Evolutionary conservation across 2,329 filamentous ascomycete species (phyloP).

Genomic region (Aspergillus oerlinghausenensis): DNA sequence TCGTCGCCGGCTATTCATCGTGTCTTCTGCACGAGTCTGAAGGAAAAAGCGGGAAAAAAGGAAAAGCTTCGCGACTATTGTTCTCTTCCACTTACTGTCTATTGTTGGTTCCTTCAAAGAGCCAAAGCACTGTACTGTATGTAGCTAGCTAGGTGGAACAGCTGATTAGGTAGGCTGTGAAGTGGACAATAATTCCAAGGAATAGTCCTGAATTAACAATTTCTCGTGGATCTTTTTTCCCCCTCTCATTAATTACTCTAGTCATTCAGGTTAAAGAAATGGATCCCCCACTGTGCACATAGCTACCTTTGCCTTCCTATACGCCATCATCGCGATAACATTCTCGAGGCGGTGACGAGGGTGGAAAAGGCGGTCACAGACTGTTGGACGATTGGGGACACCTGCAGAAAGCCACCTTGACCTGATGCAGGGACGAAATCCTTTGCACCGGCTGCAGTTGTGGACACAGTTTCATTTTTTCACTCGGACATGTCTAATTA

Average conservation of each 20-base stretch:
- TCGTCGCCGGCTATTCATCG: no score
- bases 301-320: no score
- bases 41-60: conserved; percentile 3
- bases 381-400: background rate
- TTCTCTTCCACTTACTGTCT: conserved; percentile 12
- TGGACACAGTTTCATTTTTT: background rate
- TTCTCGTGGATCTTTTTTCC: background rate
- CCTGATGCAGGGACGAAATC: background rate
- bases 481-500: background rate
- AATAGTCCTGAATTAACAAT: conserved; percentile 1
- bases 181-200: conserved; percentile 4
- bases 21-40: background rate
- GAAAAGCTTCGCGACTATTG: conserved; percentile 11
- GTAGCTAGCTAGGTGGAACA: conserved; percentile 20
- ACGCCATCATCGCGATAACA: background rate
- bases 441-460: background rate
- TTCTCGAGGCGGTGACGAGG: background rate
- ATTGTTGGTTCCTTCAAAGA: conserved; percentile 6
- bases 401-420: background rate
- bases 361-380: background rate
- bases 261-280: no score
- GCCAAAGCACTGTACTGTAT: conserved; percentile 23
- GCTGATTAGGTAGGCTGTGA: conserved; percentile 12
- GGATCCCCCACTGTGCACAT: background rate
- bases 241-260: background rate